Evolutionary conservation across 352 stramenopile genomes (phyloP), one percentile per base, ranked within the genome.

Genomic region (Phytophthora uliginosa): DNA sequence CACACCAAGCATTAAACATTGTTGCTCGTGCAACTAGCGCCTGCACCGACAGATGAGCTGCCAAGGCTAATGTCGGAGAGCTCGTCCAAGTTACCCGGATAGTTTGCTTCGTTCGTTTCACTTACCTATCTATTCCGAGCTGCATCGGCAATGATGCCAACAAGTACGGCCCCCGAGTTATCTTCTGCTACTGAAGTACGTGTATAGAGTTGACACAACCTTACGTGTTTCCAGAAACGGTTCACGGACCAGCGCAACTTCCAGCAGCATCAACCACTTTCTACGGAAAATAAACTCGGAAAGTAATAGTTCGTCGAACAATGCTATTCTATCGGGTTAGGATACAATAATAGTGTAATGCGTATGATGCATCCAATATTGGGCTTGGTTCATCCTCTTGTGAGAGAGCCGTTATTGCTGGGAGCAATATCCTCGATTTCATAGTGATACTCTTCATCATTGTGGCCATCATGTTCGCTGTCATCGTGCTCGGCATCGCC

Each of bases 401-500:
- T 7, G 50, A 18, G 15, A 17, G 12, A 18, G 17, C 50, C 7
- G 50, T 34, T 28, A 31, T 24, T 57, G 18, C 58, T 50, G 7
- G 40, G n/a, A 20, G 55, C 52, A 47, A 72, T 54, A 24, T 51
- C 63, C 18, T 72, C 38, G 15, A 48, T 60, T 8, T 58, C 57
- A 28, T 73, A 75, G 13, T 72, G 56, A 58, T 71, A 61, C 24
- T 81, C 56, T 64, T 83, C 73, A 1, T 73, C 67, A 2, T 77
- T 61, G 36, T 71, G 64, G 13, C 76, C 76, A 24, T 69, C 72
- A 2, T 78, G 61, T 6, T 79, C 79, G 34, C 70, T 80, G 26
- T 74, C 62, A 28, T 71, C 77, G 52, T 69, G 73, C 7, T 82
- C 73, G 6, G 55, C 33, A 22, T 80, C 76, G n/a, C 60, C 67